Conservation (phyloP, 192 early-diverging fungal genomes). For the Lunasporangiospora selenospora region DNA sequence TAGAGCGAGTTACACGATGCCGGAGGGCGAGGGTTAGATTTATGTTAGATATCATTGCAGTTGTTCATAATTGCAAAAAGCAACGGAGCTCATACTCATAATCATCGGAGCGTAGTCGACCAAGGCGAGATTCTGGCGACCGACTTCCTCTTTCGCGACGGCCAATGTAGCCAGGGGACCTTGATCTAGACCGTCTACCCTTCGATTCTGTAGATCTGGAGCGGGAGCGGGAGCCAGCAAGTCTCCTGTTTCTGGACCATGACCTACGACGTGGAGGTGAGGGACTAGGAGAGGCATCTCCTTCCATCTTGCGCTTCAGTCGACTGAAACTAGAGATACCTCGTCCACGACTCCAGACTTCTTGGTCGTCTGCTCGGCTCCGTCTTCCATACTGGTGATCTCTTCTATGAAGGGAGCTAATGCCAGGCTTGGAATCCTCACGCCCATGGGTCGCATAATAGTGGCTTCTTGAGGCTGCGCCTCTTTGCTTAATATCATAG, state of each 20-base stretch:
- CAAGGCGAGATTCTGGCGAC: conserved; percentile 20
- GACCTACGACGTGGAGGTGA: conserved; percentile 25
- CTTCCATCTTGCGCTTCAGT: conserved; percentile 28
- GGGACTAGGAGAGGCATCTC: conserved; percentile 13
- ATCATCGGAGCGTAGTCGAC: conserved; percentile 11
- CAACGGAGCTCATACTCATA: conserved; percentile 21
- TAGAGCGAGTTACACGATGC: neutral
- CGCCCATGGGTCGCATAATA: conserved; percentile 54
- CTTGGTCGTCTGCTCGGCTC: conserved; percentile 38
- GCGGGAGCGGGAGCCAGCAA: conserved; percentile 14
- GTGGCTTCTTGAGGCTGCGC: conserved; percentile 47
- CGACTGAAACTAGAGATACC: conserved; percentile 31
- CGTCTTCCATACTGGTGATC: conserved; percentile 31
- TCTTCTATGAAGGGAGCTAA: neutral
- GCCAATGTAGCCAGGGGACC: conserved; percentile 7
- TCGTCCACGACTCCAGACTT: conserved; percentile 34
- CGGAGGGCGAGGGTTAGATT: neutral
- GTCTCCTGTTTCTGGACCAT: conserved; percentile 40
- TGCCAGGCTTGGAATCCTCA: conserved; percentile 4
- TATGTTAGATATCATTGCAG: neutral
- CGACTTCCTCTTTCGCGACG: conserved; percentile 22
- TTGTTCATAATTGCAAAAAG: neutral
- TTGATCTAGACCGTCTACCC: conserved; percentile 8
- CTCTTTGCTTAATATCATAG: conserved; percentile 47
- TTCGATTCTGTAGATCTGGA: conserved; percentile 24